Conservation (phyloP, 2,329 filamentous ascomycete genomes). For the Fusarium paranaense region DNA sequence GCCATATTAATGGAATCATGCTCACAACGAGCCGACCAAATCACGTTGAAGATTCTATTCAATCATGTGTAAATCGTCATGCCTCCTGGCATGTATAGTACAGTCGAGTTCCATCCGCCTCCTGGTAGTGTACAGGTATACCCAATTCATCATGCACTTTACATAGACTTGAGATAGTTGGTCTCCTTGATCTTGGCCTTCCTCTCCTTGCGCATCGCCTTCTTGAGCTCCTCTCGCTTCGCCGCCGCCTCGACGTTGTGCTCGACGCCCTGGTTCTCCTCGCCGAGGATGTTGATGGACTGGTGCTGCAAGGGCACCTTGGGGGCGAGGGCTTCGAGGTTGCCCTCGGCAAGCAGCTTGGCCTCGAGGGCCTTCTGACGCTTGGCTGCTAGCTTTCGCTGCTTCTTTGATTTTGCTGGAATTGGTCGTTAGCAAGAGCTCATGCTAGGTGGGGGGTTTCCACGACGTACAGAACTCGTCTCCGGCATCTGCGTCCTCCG, state of each 20-base stretch:
- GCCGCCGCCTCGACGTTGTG: constrained; percentile 61
- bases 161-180: constrained; percentile 88
- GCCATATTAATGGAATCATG: neutral
- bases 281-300: constrained; percentile 76
- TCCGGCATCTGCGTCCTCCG: constrained; percentile 67
- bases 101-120: constrained; percentile 36
- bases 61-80: constrained; percentile 24
- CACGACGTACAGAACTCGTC: constrained; percentile 81
- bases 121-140: constrained; percentile 43
- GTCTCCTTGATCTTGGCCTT: constrained; percentile 83
- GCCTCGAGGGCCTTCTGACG: constrained; percentile 67
- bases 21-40: neutral
- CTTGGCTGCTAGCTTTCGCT: constrained; percentile 78
- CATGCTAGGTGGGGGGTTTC: neutral
- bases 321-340: constrained; percentile 72
- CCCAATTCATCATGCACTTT: constrained; percentile 43
- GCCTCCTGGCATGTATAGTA: constrained; percentile 41
- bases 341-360: constrained; percentile 71
- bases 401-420: constrained; percentile 85
- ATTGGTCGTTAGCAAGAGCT: constrained; percentile 24
- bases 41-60: constrained; percentile 5
- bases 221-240: constrained; percentile 72
- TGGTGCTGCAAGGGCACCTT: constrained; percentile 83
- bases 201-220: constrained; percentile 79
- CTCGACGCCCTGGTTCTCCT: constrained; percentile 55